Evolutionary conservation across 495 filamentous ascomycete genomes (phyloP).

Genomic region (Aeminium ludgeri): DNA sequence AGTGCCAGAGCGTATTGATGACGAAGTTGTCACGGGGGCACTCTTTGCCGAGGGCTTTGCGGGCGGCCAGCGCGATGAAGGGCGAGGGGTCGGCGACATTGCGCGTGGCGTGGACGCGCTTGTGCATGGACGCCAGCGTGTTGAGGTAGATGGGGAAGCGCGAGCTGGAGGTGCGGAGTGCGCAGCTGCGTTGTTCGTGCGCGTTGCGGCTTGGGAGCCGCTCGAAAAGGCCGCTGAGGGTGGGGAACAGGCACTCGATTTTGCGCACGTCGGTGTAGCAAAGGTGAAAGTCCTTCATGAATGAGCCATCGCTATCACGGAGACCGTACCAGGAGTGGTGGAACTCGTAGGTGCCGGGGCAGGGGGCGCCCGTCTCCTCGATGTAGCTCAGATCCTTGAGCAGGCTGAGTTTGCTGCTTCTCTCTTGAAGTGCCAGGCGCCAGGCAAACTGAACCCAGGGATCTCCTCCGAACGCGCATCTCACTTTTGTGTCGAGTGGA

Average conservation of each 20-base stretch:
- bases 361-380: constrained; percentile 27
- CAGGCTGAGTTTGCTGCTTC: constrained; percentile 35
- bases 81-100: constrained; percentile 30
- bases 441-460: constrained; percentile 54
- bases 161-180: constrained; percentile 14
- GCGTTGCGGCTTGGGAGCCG: constrained; percentile 11
- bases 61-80: constrained; percentile 35
- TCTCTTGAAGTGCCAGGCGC: constrained; percentile 42
- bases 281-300: constrained; percentile 37
- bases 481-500: constrained; percentile 26
- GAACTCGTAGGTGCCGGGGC: constrained; percentile 27
- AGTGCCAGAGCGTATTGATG: constrained; percentile 39
- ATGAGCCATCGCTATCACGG: constrained; percentile 34
- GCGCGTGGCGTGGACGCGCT: constrained; percentile 22
- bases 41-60: constrained; percentile 34
- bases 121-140: constrained; percentile 38
- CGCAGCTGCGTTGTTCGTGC: constrained; percentile 13
- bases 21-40: constrained; percentile 37
- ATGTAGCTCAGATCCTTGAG: constrained; percentile 36
- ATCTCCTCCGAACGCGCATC: constrained; percentile 41
- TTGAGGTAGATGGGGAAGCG: constrained; percentile 44
- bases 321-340: constrained; percentile 44
- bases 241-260: constrained; percentile 24
- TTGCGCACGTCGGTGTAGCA: constrained; percentile 21
- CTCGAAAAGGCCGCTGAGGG: constrained; percentile 21